Evolutionary conservation across 2,329 filamentous ascomycete species (phyloP).

Genomic region (Colletotrichum sp.): DNA sequence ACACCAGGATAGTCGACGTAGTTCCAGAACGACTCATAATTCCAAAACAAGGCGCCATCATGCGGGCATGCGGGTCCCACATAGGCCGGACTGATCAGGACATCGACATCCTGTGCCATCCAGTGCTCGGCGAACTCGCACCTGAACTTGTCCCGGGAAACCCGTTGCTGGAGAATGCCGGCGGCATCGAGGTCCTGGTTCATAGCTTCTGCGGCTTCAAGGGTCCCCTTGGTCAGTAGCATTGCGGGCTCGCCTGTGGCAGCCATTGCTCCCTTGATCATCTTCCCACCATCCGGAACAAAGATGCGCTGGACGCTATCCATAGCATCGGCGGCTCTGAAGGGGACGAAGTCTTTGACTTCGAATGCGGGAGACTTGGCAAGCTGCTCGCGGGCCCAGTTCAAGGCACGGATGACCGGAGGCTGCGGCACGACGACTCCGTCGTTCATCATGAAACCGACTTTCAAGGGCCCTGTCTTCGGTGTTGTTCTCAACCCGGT

Average conservation of each 20-base stretch:
- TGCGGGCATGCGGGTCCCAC: constrained; percentile 41
- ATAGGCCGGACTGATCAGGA: constrained; percentile 39
- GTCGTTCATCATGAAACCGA: constrained; percentile 48
- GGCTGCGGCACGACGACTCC: constrained; percentile 41
- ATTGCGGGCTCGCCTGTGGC: constrained; percentile 48
- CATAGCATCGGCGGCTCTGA: constrained; percentile 32
- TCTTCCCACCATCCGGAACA: constrained; percentile 48
- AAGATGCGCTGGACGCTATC: constrained; percentile 43
- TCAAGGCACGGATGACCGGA: constrained; percentile 37
- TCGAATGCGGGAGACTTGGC: constrained; percentile 24
- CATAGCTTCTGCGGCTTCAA: constrained; percentile 30
- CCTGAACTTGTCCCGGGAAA: constrained; percentile 35
- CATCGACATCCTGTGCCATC: constrained; percentile 39
- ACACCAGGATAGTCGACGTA: constrained; percentile 41
- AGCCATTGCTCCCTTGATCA: constrained; percentile 34
- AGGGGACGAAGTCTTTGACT: constrained; percentile 39
- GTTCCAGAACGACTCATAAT: constrained; percentile 41
- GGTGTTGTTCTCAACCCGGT: constrained; percentile 24
- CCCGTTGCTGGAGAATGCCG: constrained; percentile 28
- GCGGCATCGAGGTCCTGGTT: constrained; percentile 20
- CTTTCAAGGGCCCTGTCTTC: constrained; percentile 30
- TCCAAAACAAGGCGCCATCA: constrained; percentile 39
- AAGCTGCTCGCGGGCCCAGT: constrained; percentile 31
- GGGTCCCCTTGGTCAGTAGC: constrained; percentile 46
- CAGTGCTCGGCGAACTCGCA: constrained; percentile 36